Evolutionary conservation across 352 stramenopile species (phyloP).

Genomic region (Globisporangium ultimum): DNA sequence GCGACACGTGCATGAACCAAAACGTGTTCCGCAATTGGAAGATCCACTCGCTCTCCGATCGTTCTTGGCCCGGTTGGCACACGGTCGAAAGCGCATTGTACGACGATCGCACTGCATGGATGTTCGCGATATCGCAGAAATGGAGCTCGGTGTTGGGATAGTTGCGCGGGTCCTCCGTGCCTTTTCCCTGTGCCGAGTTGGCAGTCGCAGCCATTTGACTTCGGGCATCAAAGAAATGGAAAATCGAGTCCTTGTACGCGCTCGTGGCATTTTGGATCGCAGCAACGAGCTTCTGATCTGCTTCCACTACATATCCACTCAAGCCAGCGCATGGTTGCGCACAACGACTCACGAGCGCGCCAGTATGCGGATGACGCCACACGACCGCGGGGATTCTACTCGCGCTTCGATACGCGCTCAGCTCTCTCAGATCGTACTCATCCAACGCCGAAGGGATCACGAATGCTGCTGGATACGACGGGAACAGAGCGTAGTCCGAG

Average conservation of each 20-base stretch:
- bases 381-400: constrained; percentile 92
- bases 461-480: constrained; percentile 93
- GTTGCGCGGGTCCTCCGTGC: constrained; percentile 90
- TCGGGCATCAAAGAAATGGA: constrained; percentile 84
- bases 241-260: constrained; percentile 53
- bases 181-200: constrained; percentile 86
- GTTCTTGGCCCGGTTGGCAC: constrained; percentile 75
- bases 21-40: constrained; percentile 94
- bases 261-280: constrained; percentile 69
- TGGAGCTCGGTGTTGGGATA: constrained; percentile 95
- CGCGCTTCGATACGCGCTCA: constrained; percentile 92
- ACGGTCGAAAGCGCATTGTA: constrained; percentile 75
- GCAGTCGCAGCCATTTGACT: constrained; percentile 83
- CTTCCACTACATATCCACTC: constrained; percentile 76
- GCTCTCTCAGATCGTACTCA: constrained; percentile 83
- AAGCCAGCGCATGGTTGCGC: constrained; percentile 81
- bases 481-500: constrained; percentile 86
- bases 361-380: constrained; percentile 89
- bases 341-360: constrained; percentile 87
- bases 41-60: constrained; percentile 71
- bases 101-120: constrained; percentile 95
- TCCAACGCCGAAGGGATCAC: constrained; percentile 91
- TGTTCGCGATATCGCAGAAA: constrained; percentile 99
- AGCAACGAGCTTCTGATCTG: constrained; percentile 77
- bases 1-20: constrained; percentile 97